Evolutionary conservation across 2,329 filamentous ascomycete species (phyloP), one percentile per base, ranked within the genome.

Genomic region (Pseudocercospora macadamiae): DNA sequence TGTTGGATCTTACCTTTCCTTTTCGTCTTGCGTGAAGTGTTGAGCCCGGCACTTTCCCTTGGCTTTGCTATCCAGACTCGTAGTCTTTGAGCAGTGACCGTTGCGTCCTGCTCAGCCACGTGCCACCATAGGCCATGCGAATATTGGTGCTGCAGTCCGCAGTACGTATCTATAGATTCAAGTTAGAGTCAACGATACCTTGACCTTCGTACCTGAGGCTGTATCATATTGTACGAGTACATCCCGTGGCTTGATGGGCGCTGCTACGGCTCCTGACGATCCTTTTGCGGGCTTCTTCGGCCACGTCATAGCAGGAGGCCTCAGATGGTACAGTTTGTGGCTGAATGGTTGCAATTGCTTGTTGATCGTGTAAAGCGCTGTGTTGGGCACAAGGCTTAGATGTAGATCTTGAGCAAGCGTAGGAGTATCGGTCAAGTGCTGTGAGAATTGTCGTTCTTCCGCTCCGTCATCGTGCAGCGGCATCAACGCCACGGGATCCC

Each of bases 241-340:
- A 49, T 49, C 26, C 25, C 47, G 47, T 32, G 47, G 47, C 47
- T 49, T 14, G 47, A 49, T 16, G 16, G 21, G 14, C 12, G 47
- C 19, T 21, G 47, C 47, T 6, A n/a, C 47, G 25, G 26, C 23
- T 49, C 47, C 47, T 49, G 47, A n/a, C 32, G 47, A 49, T 49
- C 47, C n/a, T 21, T 49, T 32, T 49, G 47, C 47, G 25, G 28
- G 47, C 10, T 30, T 32, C 25, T 49, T 49, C 47, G 47, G 47
- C 16, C 47, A 34, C 47, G 47, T 49, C 47, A 49, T 18, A 21
- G 47, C 14, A 3, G 1, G 16, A 5, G 7, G 0, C 21, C n/a
- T n/a, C n/a, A n/a, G 1, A 25, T 47, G 23, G 44, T 47, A 10
- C 19, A n/a, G 26, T 47, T 28, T 21, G 44, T 47, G 44, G 44